Evolutionary conservation across 1,139 yeast genomes (phyloP).

Genomic region (Yamadazyma dendronema): DNA sequence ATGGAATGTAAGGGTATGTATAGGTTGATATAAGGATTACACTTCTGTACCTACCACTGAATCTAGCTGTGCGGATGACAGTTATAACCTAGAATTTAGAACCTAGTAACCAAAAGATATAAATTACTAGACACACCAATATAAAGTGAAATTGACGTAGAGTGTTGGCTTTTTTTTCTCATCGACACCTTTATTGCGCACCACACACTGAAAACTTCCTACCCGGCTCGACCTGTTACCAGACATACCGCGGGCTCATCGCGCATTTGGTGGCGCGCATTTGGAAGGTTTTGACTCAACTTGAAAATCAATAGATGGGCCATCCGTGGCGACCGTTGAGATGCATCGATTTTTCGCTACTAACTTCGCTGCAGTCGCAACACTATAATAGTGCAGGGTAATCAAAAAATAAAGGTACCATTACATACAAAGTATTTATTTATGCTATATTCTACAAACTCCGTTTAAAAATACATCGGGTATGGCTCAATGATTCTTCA

Average conservation of each 20-base stretch:
- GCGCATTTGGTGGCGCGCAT: no score
- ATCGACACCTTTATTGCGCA: constrained; percentile 1
- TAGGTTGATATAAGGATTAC: no score
- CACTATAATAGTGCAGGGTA: no score
- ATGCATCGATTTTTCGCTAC: not conserved
- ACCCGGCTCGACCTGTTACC: not conserved
- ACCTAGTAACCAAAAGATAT: not conserved
- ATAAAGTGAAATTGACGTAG: not conserved
- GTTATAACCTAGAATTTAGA: no score
- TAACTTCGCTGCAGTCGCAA: not conserved
- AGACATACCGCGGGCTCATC: not conserved
- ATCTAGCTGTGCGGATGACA: no score
- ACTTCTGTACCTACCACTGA: no score
- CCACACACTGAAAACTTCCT: not conserved
- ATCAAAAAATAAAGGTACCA: no score
- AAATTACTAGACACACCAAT: not conserved
- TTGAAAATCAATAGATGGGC: no score
- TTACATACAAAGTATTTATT: not conserved
- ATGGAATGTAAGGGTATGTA: no score
- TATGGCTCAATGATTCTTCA: not conserved
- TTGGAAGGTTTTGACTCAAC: no score
- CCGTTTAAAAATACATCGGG: not conserved
- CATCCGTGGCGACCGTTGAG: not conserved
- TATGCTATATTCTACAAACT: not conserved
- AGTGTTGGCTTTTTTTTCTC: constrained; percentile 2